phyloP scores from a whole-genome alignment of 495 filamentous ascomycete genomes.

The Stereocaulon alpinum region DNA sequence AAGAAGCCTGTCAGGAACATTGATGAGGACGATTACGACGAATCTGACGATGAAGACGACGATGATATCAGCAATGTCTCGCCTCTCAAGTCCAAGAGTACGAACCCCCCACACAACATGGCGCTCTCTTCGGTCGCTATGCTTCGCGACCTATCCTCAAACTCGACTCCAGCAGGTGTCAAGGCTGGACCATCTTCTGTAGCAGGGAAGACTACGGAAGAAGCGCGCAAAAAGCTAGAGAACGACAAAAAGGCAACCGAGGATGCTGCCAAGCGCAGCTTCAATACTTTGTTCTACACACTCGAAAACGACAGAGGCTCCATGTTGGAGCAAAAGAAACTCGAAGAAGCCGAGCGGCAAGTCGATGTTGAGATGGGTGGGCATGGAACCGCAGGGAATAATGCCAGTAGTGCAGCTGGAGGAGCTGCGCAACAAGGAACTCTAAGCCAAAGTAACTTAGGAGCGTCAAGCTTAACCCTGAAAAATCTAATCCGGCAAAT shows the following conservation, averaged over 20 bases:
- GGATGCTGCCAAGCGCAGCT: conserved; percentile 78
- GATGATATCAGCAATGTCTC: conserved; percentile 65
- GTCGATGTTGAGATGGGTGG: conserved; percentile 79
- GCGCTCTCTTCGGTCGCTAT: conserved; percentile 29
- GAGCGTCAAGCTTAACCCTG: conserved; percentile 90
- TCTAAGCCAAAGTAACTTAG: conserved; percentile 84
- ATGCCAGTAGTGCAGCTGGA: conserved; percentile 32
- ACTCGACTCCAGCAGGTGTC: conserved; percentile 17
- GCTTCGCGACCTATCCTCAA: conserved; percentile 17
- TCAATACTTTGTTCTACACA: conserved; percentile 87
- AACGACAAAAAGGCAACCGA: conserved; percentile 90
- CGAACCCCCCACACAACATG: conserved; percentile 31
- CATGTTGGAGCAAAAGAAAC: conserved; percentile 93
- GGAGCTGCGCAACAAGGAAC: conserved; percentile 60
- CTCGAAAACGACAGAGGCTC: conserved; percentile 89
- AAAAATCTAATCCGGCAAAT: conserved; percentile 95
- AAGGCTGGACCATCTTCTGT: conserved; percentile 32
- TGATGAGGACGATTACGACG: conserved; percentile 71
- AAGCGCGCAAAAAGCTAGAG: conserved; percentile 85
- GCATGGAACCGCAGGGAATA: conserved; percentile 37
- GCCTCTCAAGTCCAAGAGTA: conserved; percentile 51
- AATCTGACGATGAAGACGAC: conserved; percentile 76
- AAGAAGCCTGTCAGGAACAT: conserved; percentile 61
- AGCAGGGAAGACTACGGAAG: conserved; percentile 62
- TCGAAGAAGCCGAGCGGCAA: conserved; percentile 92